These are phyloP conservation scores for Ruellia speciosa DNA, from an alignment of 305 asterid genomes.

Conservation along the genomic window DNA sequence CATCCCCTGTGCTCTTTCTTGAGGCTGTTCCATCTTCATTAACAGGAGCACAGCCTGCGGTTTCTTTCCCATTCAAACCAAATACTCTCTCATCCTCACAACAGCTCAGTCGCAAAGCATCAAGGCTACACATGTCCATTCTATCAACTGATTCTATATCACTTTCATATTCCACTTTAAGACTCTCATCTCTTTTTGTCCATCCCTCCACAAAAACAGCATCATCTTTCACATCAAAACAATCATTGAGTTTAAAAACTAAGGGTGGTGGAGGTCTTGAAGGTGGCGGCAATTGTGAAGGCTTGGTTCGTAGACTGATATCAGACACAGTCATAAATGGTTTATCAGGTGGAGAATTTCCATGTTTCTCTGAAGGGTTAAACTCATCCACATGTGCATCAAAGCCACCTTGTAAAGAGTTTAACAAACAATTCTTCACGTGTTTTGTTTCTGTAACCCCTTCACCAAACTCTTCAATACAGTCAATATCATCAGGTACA, in stretches of 20 bases:
- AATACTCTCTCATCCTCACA: slow-evolving; percentile 23
- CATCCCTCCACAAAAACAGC: slow-evolving; percentile 30
- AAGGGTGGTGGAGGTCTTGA: slow-evolving; percentile 80
- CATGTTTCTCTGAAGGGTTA: slow-evolving; percentile 28
- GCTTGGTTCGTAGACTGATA: slow-evolving; percentile 72
- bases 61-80: slow-evolving; percentile 20
- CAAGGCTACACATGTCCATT: slow-evolving; percentile 25
- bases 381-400: slow-evolving; percentile 25
- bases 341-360: slow-evolving; percentile 26
- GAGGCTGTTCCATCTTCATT: slow-evolving; percentile 29
- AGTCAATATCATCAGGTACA: slow-evolving; percentile 28
- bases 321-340: slow-evolving; percentile 64
- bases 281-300: slow-evolving; percentile 72
- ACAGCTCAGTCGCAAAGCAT: slow-evolving; percentile 15
- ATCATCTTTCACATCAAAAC: slow-evolving; percentile 45
- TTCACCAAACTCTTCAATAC: slow-evolving; percentile 22
- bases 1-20: slow-evolving; percentile 19
- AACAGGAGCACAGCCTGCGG: slow-evolving; percentile 22
- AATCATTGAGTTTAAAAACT: slow-evolving; percentile 32
- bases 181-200: slow-evolving; percentile 31
- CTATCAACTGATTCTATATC: slow-evolving; percentile 34
- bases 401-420: slow-evolving; percentile 26
- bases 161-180: slow-evolving; percentile 30
- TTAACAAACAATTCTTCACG: slow-evolving; percentile 23
- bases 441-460: slow-evolving; percentile 29